A percentile compares a stretch with the other conserved stretches of the same genome.
Evolutionary conservation across 768 basidiomycete species (phyloP).

Genomic region (Antrodiella citrinella): DNA sequence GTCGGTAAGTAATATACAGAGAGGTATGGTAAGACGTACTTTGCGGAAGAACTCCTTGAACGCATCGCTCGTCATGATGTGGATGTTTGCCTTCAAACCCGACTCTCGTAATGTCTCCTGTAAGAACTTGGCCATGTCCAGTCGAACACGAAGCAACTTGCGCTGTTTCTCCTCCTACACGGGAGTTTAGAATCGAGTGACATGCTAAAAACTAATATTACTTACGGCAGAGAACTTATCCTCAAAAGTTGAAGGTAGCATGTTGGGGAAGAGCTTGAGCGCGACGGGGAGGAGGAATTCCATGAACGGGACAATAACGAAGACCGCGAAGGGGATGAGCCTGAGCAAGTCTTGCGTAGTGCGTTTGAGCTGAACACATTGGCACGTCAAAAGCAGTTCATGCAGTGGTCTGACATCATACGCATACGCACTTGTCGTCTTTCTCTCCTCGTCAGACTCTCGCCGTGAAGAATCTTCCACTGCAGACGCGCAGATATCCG

Average conservation of each 20-base stretch:
- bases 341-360: conserved; percentile 91
- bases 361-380: conserved; percentile 73
- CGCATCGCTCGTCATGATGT: conserved; percentile 89
- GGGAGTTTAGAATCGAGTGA: background rate
- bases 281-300: conserved; percentile 93
- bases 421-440: conserved; percentile 84
- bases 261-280: conserved; percentile 95
- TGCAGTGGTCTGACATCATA: too few relatives aligned
- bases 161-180: conserved; percentile 91
- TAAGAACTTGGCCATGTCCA: conserved; percentile 99
- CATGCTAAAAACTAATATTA: conserved; percentile 5
- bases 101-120: conserved; percentile 96
- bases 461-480: conserved; percentile 89
- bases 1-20: background rate
- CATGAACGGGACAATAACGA: conserved; percentile 97
- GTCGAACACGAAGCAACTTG: conserved; percentile 85
- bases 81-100: conserved; percentile 84
- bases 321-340: conserved; percentile 91
- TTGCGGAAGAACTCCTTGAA: conserved; percentile 99
- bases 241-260: conserved; percentile 97
- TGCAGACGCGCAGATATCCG: conserved; percentile 82
- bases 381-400: too few relatives aligned
- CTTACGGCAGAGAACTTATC: conserved; percentile 90
- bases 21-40: conserved; percentile 30
- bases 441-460: conserved; percentile 85